Conservation (phyloP, 1,284 basidiomycete species). For the Wolfiporia cocos region DNA sequence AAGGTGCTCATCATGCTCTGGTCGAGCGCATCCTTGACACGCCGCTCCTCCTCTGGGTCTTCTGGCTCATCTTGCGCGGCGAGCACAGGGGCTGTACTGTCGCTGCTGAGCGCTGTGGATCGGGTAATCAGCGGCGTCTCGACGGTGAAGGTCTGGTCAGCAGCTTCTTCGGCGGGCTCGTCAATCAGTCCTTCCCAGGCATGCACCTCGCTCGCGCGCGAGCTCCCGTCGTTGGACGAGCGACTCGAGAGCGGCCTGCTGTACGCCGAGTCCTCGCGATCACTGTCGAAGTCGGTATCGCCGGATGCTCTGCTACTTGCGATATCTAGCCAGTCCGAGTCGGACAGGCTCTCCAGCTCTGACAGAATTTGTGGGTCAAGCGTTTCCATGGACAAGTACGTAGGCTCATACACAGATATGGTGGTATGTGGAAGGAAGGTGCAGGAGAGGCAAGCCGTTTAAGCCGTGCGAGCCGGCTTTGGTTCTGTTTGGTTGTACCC, state of each 20-base stretch:
- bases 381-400: conserved; percentile 26
- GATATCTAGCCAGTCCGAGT: conserved; percentile 78
- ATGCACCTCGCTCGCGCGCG: conserved; percentile 57
- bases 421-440: neutral
- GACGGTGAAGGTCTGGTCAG: conserved; percentile 21
- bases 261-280: conserved; percentile 43
- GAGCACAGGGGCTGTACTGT: conserved; percentile 5
- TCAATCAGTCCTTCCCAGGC: conserved; percentile 71
- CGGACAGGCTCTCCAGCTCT: conserved; percentile 61
- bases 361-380: conserved; percentile 33
- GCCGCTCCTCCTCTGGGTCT: conserved; percentile 50
- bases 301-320: conserved; percentile 60
- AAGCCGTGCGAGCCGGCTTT: neutral
- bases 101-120: conserved; percentile 20
- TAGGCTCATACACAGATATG: conserved; percentile 12
- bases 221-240: conserved; percentile 58
- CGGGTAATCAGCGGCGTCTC: conserved; percentile 14
- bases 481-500: neutral
- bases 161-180: conserved; percentile 39
- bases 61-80: conserved; percentile 22
- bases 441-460: neutral
- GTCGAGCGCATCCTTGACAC: conserved; percentile 64
- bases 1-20: conserved; percentile 76
- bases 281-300: conserved; percentile 56
- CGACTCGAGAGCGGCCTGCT: conserved; percentile 53